phyloP scores from a whole-genome alignment of 2,329 filamentous ascomycete species.

The Tolypocladium ovalisporum region DNA sequence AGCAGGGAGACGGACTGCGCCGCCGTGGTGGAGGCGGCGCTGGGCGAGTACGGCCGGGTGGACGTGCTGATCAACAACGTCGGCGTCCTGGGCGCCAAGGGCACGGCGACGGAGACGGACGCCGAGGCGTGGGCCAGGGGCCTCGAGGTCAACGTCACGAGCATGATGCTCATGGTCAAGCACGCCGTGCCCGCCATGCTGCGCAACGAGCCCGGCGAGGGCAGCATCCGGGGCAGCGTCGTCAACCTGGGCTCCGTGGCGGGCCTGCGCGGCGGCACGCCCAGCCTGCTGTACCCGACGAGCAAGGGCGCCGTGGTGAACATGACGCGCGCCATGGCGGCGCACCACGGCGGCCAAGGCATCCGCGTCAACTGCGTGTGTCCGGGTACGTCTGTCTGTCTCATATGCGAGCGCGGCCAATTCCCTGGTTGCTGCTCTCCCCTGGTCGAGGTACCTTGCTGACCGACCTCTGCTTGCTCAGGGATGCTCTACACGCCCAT shows the following conservation, averaged over 20 bases:
- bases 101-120: constrained; percentile 50
- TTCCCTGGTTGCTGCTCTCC: too few species aligned
- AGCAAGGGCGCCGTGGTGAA: constrained; percentile 37
- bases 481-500: constrained; percentile 37
- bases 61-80: constrained; percentile 58
- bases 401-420: too few species aligned
- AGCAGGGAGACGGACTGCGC: constrained; percentile 41
- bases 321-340: constrained; percentile 41
- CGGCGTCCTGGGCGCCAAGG: constrained; percentile 46
- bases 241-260: constrained; percentile 55
- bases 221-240: constrained; percentile 36
- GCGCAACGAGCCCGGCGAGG: constrained; percentile 28
- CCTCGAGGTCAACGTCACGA: constrained; percentile 51
- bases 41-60: constrained; percentile 40
- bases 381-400: constrained; percentile 19
- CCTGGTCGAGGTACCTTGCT: too few species aligned
- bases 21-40: constrained; percentile 24
- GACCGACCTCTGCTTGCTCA: not conserved
- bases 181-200: constrained; percentile 49
- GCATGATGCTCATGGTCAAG: constrained; percentile 55
- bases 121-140: constrained; percentile 44
- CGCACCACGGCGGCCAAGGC: constrained; percentile 31
- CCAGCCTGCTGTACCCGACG: constrained; percentile 33
- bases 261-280: constrained; percentile 35
- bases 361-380: constrained; percentile 40